These are phyloP conservation scores for Chaetoceros muelleri DNA, from an alignment of 108 stramenopile genomes.

Conservation along the genomic window DNA sequence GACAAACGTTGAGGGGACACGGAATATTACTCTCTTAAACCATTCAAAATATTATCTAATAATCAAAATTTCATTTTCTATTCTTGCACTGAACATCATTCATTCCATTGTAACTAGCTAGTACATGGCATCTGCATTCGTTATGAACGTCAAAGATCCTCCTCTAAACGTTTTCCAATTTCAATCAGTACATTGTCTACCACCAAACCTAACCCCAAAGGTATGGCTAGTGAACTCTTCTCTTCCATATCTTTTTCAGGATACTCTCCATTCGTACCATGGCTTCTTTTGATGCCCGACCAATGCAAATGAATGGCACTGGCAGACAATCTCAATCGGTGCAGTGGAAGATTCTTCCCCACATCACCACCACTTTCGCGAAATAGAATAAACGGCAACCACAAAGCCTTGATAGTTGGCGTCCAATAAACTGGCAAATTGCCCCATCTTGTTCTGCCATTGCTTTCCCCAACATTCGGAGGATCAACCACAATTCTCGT, in stretches of 20 bases:
- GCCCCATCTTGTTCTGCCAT: slow-evolving; percentile 12
- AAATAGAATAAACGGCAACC: slow-evolving; percentile 10
- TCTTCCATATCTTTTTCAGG: not conserved
- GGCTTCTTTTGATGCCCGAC: slow-evolving; percentile 8
- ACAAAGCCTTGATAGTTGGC: slow-evolving; percentile 48
- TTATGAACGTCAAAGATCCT: not conserved
- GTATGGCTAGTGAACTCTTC: slow-evolving; percentile 7
- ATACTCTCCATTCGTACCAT: too few species aligned
- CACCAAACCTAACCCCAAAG: slow-evolving; percentile 16
- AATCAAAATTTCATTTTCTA: too few species aligned
- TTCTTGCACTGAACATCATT: too few species aligned
- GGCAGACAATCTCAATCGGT: slow-evolving; percentile 35
- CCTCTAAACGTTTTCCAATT: slow-evolving; percentile 12
- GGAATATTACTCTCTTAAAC: too few species aligned
- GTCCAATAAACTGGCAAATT: slow-evolving; percentile 43
- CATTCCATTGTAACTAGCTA: too few species aligned
- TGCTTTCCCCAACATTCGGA: not conserved
- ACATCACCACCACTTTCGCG: not conserved
- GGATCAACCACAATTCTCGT: slow-evolving; percentile 15
- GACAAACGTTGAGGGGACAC: too few species aligned
- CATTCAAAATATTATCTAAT: too few species aligned
- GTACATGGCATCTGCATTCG: too few species aligned
- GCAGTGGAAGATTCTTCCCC: slow-evolving; percentile 21
- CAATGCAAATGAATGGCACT: slow-evolving; percentile 25
- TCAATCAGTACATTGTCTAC: slow-evolving; percentile 32